Conservation (phyloP, 2,329 filamentous ascomycete genomes). For the Paecilomyces fulvus region DNA sequence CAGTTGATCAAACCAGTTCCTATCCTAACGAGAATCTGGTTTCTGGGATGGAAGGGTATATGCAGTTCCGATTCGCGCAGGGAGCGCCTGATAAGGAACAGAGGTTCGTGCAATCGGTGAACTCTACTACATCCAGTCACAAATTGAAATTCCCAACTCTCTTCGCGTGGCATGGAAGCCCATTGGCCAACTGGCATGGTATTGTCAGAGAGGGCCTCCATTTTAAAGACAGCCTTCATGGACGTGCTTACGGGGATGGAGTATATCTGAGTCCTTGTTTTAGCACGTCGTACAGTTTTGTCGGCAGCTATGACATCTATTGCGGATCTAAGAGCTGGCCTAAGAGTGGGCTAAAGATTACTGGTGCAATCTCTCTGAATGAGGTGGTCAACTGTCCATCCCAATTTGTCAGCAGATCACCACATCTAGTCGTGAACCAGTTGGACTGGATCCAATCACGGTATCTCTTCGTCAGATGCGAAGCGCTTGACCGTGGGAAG, state of each 20-base stretch:
- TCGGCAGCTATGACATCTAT: conserved; percentile 4
- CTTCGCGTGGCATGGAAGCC: conserved; percentile 81
- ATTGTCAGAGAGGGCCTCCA: conserved; percentile 78
- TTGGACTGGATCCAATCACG: conserved; percentile 85
- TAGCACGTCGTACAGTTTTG: conserved; percentile 49
- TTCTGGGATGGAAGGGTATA: conserved; percentile 55
- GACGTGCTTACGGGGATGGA: conserved; percentile 67
- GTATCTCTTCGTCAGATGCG: conserved; percentile 61
- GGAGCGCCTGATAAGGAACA: conserved; percentile 81
- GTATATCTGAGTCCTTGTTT: conserved; percentile 67
- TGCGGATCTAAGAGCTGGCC: conserved; percentile 56
- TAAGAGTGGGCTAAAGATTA: conserved; percentile 55
- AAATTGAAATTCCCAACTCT: conserved; percentile 55
- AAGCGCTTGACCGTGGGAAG: neutral
- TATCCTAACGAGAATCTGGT: conserved; percentile 43
- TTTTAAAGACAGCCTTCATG: conserved; percentile 54
- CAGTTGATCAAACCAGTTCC: conserved; percentile 1
- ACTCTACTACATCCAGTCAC: conserved; percentile 26
- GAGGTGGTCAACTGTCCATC: conserved; percentile 71
- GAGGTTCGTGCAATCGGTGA: conserved; percentile 59
- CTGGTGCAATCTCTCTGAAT: conserved; percentile 61
- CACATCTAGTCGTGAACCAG: conserved; percentile 64
- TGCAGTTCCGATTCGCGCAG: conserved; percentile 82
- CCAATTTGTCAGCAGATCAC: conserved; percentile 47
- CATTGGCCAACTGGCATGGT: conserved; percentile 73